Evolutionary conservation across 805 yeast species (phyloP).

Genomic region (Myxozyma melibiosi): DNA sequence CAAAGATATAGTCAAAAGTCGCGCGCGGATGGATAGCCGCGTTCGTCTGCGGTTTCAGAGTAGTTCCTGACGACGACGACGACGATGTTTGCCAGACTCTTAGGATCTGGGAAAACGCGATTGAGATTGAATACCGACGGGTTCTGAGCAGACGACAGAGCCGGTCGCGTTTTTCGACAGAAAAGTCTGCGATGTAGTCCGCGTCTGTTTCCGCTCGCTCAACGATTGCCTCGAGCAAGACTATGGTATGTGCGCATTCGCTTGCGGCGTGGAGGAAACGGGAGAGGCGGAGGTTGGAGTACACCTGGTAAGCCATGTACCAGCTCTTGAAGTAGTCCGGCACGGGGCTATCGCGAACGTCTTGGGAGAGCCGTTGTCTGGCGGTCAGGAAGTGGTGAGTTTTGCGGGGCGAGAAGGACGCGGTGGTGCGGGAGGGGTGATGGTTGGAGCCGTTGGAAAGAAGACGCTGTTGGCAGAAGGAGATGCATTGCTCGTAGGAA

Average conservation of each 20-base stretch:
- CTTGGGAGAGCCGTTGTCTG: background rate
- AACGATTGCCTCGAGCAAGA: conserved; percentile 6
- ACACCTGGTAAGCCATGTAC: conserved; percentile 18
- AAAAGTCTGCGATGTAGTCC: conserved; percentile 9
- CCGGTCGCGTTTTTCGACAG: background rate
- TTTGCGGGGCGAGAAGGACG: conserved; percentile 9
- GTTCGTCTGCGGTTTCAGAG: background rate
- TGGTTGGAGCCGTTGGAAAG: background rate
- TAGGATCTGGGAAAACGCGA: background rate
- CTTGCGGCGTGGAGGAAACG: conserved; percentile 1
- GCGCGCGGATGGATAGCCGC: background rate
- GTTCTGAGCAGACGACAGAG: background rate
- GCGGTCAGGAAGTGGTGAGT: conserved; percentile 8
- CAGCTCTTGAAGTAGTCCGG: conserved; percentile 24
- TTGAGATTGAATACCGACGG: background rate
- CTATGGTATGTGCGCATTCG: conserved; percentile 14
- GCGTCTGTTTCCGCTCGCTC: conserved; percentile 6
- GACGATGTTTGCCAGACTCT: too few relatives aligned
- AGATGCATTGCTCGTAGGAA: conserved; percentile 9
- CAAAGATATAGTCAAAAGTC: conserved; percentile 19
- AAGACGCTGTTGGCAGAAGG: conserved; percentile 20
- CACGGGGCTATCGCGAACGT: conserved; percentile 11
- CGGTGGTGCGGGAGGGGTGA: background rate
- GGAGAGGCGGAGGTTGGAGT: conserved; percentile 1
- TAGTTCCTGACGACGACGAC: too few relatives aligned